Percentiles rank a stretch among this genome's conserved stretches.
phyloP scores from a whole-genome alignment of 495 filamentous ascomycete genomes.

The Parachaetomium inaequale region DNA sequence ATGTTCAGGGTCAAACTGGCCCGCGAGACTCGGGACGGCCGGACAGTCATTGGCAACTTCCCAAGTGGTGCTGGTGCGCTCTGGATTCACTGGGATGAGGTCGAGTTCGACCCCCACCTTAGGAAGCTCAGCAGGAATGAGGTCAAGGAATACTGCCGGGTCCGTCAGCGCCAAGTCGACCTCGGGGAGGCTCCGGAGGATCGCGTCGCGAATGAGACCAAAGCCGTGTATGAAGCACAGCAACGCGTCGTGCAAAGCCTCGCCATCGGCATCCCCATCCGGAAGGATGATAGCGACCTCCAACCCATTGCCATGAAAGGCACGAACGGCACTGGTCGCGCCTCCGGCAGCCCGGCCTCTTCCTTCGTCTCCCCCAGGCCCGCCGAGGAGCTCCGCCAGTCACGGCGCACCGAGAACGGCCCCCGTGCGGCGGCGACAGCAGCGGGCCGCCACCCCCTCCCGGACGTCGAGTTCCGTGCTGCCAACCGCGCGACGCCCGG shows the following conservation, averaged over 20 bases:
- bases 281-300: slow-evolving; percentile 15
- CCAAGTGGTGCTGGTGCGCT: slow-evolving; percentile 49
- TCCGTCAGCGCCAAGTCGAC: slow-evolving; percentile 49
- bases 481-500: slow-evolving; percentile 29
- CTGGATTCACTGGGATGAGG: slow-evolving; percentile 55
- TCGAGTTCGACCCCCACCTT: slow-evolving; percentile 47
- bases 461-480: slow-evolving; percentile 30
- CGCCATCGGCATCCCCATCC: slow-evolving; percentile 1
- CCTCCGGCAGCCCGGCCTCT: slow-evolving; percentile 14
- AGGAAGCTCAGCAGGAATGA: slow-evolving; percentile 42
- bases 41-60: slow-evolving; percentile 46
- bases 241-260: slow-evolving; percentile 35
- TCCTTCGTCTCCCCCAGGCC: slow-evolving; percentile 18
- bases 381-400: slow-evolving; percentile 30
- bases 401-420: slow-evolving; percentile 27
- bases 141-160: slow-evolving; percentile 53
- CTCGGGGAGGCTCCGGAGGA: slow-evolving; percentile 43
- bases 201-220: slow-evolving; percentile 44
- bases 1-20: slow-evolving; percentile 54
- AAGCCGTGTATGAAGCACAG: slow-evolving; percentile 47
- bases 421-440: slow-evolving; percentile 8
- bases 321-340: slow-evolving; percentile 9
- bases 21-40: slow-evolving; percentile 48
- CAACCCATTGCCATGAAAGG: slow-evolving; percentile 24
- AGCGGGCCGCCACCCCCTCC: slow-evolving; percentile 28